Evolutionary conservation across 352 stramenopile genomes (phyloP), one percentile per base, ranked within the genome.

Genomic region (Pythium sukuiense): DNA sequence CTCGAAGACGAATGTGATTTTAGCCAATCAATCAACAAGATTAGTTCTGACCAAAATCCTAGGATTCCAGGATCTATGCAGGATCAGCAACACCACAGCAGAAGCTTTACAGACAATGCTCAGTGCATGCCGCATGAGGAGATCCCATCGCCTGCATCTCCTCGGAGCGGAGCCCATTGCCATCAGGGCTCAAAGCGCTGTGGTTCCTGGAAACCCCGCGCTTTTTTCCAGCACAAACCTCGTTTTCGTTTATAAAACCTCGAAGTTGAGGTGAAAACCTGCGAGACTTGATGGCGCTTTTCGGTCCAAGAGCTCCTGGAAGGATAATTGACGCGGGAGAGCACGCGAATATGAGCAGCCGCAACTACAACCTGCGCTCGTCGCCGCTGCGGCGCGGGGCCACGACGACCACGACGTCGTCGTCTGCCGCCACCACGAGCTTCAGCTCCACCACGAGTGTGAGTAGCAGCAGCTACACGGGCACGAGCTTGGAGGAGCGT

Each of bases 331-430:
- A 57, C 33, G 54, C 43, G 61, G 54, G 52, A 55, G 54, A 63
- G 49, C 20, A 39, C 29, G 20, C 59, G 13, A 55, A 30, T 16
- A 72, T 68, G 59, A 63, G 37, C 45, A 49, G 67, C 55, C 72
- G 72, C 61, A 65, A 62, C 54, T 79, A 79, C 55, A 74, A 69
- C 62, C 69, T 79, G 46, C 72, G 72, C 48, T 64, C 69, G 55
- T 74, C 69, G 35, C 63, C 63, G 39, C 54, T 45, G 61, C 59
- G 50, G 41, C 61, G 69, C 59, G 45, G n/a, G 53, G 33, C 41
- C 53, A 59, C 60, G 35, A 50, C 43, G 35, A 50, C 43, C n/a
- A 50, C 55, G 45, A 64, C 63, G 9, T 49, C 63, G 20, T 18
- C 55, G 3, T 30, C 63, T 26, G 35, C 59, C 20, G 29, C 52